Conservation (phyloP, 306 rosid species). For the Cicer arietinum region DNA sequence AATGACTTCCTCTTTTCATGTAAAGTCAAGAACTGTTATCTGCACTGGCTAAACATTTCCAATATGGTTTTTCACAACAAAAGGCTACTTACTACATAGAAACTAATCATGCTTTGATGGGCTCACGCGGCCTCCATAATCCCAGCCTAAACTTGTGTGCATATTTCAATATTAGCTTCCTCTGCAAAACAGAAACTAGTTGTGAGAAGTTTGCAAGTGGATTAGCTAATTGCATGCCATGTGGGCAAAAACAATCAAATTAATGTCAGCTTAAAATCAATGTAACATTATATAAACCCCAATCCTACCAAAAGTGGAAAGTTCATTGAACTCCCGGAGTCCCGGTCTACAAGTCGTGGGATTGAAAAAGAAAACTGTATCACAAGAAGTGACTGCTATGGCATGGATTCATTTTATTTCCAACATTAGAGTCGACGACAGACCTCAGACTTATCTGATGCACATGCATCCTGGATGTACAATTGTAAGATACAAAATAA, state of each 20-base stretch:
- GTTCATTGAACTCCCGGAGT: slow-evolving; percentile 4
- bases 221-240: slow-evolving; percentile 6
- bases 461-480: neutral
- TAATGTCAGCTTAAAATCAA: slow-evolving; percentile 11
- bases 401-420: neutral
- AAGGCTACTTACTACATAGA: slow-evolving; percentile 34
- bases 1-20: slow-evolving; percentile 33
- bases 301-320: neutral
- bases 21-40: slow-evolving; percentile 10
- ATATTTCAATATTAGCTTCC: slow-evolving; percentile 82
- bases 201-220: slow-evolving; percentile 30
- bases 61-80: slow-evolving; percentile 20
- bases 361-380: slow-evolving; percentile 13
- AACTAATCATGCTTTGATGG: slow-evolving; percentile 54
- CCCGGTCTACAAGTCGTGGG: slow-evolving; percentile 1
- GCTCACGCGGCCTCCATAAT: slow-evolving; percentile 80
- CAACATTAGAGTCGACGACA: slow-evolving; percentile 3
- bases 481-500: slow-evolving; percentile 13
- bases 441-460: neutral
- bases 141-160: slow-evolving; percentile 87
- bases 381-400: neutral
- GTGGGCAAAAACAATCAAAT: slow-evolving; percentile 9
- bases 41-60: slow-evolving; percentile 13
- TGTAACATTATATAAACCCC: slow-evolving; percentile 21
- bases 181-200: slow-evolving; percentile 59